phyloP scores from a whole-genome alignment of 2,329 filamentous ascomycete species.

The Tolypocladium pustulatum region DNA sequence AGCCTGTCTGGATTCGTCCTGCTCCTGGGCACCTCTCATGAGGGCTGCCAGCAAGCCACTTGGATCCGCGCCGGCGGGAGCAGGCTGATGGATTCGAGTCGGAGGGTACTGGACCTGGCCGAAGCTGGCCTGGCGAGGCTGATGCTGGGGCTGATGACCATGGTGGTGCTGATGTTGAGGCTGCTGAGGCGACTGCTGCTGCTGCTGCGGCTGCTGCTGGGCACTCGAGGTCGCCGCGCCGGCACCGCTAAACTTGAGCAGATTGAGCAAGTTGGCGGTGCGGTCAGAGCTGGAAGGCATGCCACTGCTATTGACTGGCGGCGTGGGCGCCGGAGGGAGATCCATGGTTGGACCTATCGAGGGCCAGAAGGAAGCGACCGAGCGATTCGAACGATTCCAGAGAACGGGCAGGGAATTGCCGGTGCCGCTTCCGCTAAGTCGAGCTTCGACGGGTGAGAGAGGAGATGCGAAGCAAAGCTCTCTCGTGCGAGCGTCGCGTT shows the following conservation, averaged over 20 bases:
- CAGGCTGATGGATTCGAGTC: constrained; percentile 43
- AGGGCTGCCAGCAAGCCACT: constrained; percentile 48
- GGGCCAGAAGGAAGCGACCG: not conserved
- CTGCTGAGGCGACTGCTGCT: constrained; percentile 12
- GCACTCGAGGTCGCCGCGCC: constrained; percentile 17
- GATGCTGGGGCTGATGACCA: constrained; percentile 8
- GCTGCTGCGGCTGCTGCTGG: constrained; percentile 25
- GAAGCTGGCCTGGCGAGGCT: constrained; percentile 9
- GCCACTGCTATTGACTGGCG: constrained; percentile 28
- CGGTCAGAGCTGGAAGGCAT: constrained; percentile 32
- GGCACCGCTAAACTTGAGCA: constrained; percentile 47
- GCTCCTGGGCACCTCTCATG: constrained; percentile 46
- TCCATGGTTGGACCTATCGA: constrained; percentile 20
- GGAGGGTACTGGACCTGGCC: constrained; percentile 13
- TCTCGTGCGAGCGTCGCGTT: not conserved
- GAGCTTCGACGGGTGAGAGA: not conserved
- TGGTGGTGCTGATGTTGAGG: constrained; percentile 11
- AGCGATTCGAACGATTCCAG: not conserved
- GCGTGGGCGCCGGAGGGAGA: constrained; percentile 41
- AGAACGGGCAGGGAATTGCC: not conserved
- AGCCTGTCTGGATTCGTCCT: constrained; percentile 26
- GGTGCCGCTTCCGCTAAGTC: not conserved
- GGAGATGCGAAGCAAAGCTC: not conserved
- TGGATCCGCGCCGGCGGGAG: constrained; percentile 44
- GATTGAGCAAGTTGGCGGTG: constrained; percentile 45